phyloP scores from a whole-genome alignment of 2,329 filamentous ascomycete genomes.

The Colletotrichum noveboracense region DNA sequence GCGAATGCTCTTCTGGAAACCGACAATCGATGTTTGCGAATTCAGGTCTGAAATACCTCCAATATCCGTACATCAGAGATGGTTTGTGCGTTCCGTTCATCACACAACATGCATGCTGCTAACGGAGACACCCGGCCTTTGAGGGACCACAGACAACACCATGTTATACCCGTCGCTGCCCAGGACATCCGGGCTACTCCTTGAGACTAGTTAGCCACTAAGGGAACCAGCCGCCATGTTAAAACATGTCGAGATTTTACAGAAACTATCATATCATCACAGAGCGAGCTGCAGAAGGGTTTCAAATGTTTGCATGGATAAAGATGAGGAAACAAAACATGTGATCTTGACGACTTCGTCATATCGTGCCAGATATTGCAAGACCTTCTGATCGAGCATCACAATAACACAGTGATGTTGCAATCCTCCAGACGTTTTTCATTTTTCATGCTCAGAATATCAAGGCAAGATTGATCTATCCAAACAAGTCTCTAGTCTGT shows the following conservation, averaged over 20 bases:
- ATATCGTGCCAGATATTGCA: accelerated
- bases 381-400: accelerated
- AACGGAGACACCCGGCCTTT: not conserved
- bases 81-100: not conserved
- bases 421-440: no score
- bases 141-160: not conserved
- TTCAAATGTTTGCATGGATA: not conserved
- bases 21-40: not conserved
- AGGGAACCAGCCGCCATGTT: not conserved
- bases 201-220: not conserved
- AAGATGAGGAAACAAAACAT: not conserved
- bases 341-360: not conserved
- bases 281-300: not conserved
- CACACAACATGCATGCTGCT: not conserved
- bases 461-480: not conserved
- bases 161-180: not conserved
- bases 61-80: not conserved
- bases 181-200: not conserved
- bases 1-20: not conserved
- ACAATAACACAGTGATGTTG: not conserved
- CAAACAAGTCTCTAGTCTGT: not conserved
- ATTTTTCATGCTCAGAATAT: not conserved
- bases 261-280: not conserved
- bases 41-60: no score
- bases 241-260: not conserved